phyloP scores from a whole-genome alignment of 2,329 filamentous ascomycete species.

The Epichloe gansuensis region DNA sequence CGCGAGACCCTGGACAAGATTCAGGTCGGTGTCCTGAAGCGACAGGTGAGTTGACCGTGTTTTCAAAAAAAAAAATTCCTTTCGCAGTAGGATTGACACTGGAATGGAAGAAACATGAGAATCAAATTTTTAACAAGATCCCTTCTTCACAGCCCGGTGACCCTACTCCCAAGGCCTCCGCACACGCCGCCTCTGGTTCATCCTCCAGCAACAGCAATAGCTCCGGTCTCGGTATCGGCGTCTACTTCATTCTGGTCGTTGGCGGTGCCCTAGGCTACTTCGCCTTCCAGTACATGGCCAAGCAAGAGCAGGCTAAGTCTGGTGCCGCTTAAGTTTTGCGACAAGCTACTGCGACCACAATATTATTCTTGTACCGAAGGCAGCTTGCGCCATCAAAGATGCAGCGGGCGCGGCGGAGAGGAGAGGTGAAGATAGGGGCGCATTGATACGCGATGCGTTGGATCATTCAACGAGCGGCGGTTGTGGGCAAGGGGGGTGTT shows the following conservation, averaged over 20 bases:
- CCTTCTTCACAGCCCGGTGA: slow-evolving; percentile 51
- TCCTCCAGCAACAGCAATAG: slow-evolving; percentile 34
- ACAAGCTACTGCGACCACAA: background rate
- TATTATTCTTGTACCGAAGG: background rate
- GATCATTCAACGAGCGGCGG: background rate
- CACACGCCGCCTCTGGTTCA: slow-evolving; percentile 34
- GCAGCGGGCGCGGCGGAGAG: background rate
- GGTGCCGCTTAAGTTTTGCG: slow-evolving; percentile 1
- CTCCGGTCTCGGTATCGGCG: slow-evolving; percentile 56
- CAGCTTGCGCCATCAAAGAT: background rate
- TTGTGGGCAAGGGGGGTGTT: background rate
- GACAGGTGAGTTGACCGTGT: slow-evolving; percentile 45
- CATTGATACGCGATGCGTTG: background rate
- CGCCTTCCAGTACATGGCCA: slow-evolving; percentile 67
- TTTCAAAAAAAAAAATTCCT: background rate
- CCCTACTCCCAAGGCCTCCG: slow-evolving; percentile 53
- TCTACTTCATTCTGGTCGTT: slow-evolving; percentile 70
- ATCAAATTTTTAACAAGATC: background rate
- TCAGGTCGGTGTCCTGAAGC: slow-evolving; percentile 65
- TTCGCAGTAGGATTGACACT: background rate
- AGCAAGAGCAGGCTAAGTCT: slow-evolving; percentile 25
- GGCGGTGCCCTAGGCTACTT: slow-evolving; percentile 67
- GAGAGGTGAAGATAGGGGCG: background rate
- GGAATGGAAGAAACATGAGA: background rate
- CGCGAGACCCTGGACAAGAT: slow-evolving; percentile 79